Conservation (phyloP, 1,284 basidiomycete genomes). For the Cryptococcus sp. region DNA sequence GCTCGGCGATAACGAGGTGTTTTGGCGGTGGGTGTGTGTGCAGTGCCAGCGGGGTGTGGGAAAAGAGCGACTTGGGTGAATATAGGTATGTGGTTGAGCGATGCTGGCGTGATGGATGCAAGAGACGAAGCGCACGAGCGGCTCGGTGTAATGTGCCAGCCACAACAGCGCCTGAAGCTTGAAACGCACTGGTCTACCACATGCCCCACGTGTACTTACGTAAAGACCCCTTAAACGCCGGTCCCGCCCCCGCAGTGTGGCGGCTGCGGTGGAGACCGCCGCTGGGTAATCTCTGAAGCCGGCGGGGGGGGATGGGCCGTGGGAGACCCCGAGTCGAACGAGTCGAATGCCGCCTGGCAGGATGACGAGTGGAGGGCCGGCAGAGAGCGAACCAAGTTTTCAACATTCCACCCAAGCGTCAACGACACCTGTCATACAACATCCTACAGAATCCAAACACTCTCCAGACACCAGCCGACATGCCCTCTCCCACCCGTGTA, state of each 20-base stretch:
- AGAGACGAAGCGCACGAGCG: not conserved
- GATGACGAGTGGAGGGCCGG: not conserved
- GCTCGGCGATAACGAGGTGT: too few species aligned
- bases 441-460: not conserved
- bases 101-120: too few species aligned
- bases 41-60: too few species aligned
- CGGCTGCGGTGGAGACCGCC: conserved; percentile 1
- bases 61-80: conserved; percentile 11
- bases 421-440: not conserved
- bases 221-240: not conserved
- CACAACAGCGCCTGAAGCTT: not conserved
- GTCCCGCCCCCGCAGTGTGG: not conserved
- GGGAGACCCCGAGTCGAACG: not conserved
- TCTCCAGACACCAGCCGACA: conserved; percentile 1
- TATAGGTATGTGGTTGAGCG: not conserved
- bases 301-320: not conserved
- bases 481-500: conserved; percentile 16
- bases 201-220: not conserved
- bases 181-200: conserved; percentile 11
- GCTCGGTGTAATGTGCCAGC: not conserved
- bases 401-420: not conserved
- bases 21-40: too few species aligned
- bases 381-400: too few species aligned
- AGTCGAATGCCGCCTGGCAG: too few species aligned
- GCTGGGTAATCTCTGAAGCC: not conserved